Conservation (phyloP, 2,329 filamentous ascomycete species). For the Ascochyta pisi region DNA sequence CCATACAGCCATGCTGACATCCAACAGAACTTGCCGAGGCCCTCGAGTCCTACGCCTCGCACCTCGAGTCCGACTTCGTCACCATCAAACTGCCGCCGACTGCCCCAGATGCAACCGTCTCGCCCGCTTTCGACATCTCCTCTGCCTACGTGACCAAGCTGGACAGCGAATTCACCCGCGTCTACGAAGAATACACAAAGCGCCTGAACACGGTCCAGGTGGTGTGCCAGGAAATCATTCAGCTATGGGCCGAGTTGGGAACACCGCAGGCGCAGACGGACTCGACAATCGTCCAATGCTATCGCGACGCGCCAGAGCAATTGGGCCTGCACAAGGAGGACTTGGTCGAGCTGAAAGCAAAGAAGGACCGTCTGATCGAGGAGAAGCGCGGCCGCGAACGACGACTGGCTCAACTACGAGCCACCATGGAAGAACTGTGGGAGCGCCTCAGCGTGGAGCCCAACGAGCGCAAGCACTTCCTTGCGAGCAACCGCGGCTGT, state of each 20-base stretch:
- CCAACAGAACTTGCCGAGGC: slow-evolving; percentile 83
- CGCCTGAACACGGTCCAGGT: slow-evolving; percentile 78
- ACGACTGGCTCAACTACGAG: slow-evolving; percentile 75
- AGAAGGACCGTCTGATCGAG: slow-evolving; percentile 81
- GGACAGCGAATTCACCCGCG: slow-evolving; percentile 88
- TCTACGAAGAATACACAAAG: slow-evolving; percentile 95
- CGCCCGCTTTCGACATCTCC: slow-evolving; percentile 90
- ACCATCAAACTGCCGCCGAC: slow-evolving; percentile 85
- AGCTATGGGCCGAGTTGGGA: slow-evolving; percentile 93
- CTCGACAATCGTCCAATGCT: slow-evolving; percentile 82
- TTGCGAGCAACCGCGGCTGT: slow-evolving; percentile 87
- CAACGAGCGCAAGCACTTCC: slow-evolving; percentile 80
- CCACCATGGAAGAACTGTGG: slow-evolving; percentile 86
- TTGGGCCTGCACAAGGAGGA: slow-evolving; percentile 91
- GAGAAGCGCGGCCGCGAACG: slow-evolving; percentile 89
- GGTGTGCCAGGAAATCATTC: slow-evolving; percentile 83
- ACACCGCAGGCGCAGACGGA: slow-evolving; percentile 95
- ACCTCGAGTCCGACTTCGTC: slow-evolving; percentile 89
- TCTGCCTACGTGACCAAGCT: slow-evolving; percentile 84
- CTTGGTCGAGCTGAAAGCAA: slow-evolving; percentile 71
- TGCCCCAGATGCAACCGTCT: slow-evolving; percentile 74
- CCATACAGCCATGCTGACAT: slow-evolving; percentile 20
- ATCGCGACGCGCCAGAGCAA: slow-evolving; percentile 90
- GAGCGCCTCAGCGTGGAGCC: slow-evolving; percentile 85
- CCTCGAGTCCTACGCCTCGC: slow-evolving; percentile 93